Evolutionary conservation across 2,329 filamentous ascomycete species (phyloP).

Genomic region (Colletotrichum nymphaeae): DNA sequence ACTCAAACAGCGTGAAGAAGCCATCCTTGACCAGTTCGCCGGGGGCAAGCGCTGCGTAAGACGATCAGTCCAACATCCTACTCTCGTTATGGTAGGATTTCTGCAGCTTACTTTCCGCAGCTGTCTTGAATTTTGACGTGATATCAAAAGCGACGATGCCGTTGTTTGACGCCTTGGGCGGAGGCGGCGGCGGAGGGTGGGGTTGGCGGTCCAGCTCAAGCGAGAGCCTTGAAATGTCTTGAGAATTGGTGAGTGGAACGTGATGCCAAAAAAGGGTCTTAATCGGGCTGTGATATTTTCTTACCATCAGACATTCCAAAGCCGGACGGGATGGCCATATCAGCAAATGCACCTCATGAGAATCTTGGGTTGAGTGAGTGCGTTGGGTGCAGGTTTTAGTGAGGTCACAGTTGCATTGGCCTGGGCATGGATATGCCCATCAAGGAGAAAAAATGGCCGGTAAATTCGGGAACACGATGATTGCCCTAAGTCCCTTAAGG

Average conservation of each 20-base stretch:
- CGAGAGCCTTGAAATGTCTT: conserved; percentile 56
- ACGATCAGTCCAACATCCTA: conserved; percentile 38
- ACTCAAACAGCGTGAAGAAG: conserved; percentile 92
- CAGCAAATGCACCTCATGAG: conserved; percentile 23
- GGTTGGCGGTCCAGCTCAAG: conserved; percentile 47
- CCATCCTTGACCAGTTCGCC: conserved; percentile 95
- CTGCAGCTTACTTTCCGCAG: conserved; percentile 60
- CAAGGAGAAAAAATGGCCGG: background rate
- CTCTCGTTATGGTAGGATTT: too few relatives aligned
- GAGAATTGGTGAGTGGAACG: conserved; percentile 35
- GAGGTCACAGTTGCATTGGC: conserved; percentile 24
- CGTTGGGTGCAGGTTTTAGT: conserved; percentile 29
- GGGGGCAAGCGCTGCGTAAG: conserved; percentile 72
- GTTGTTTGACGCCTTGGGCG: conserved; percentile 53
- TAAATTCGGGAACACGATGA: background rate
- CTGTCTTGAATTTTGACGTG: conserved; percentile 65
- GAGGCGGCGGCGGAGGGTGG: conserved; percentile 49
- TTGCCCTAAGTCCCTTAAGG: too few relatives aligned
- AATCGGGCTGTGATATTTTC: conserved; percentile 4
- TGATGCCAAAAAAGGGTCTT: background rate
- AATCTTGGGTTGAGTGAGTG: conserved; percentile 16
- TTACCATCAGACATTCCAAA: conserved; percentile 49
- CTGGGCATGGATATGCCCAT: conserved; percentile 26
- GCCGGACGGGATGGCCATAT: conserved; percentile 41
- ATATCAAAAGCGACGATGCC: conserved; percentile 70